Percentiles rank a stretch among this genome's conserved stretches.
phyloP scores from a whole-genome alignment of 2,329 filamentous ascomycete species.

The Didymella segeticola region DNA sequence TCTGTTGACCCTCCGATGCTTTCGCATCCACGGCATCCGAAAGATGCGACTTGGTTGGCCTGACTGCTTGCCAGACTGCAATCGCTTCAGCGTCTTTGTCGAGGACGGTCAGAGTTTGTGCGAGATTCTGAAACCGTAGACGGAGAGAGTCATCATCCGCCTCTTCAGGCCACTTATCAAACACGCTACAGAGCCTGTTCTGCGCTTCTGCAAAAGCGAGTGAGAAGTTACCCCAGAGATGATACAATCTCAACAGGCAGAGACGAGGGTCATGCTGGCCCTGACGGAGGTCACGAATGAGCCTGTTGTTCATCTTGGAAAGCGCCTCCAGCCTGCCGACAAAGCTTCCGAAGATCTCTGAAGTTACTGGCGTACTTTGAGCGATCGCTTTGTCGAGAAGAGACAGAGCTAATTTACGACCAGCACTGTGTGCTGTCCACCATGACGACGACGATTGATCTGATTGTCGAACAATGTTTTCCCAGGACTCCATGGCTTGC shows the following conservation, averaged over 20 bases:
- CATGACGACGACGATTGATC: background rate
- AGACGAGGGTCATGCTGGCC: background rate
- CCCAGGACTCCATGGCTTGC: constrained; percentile 1
- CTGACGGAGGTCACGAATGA: background rate
- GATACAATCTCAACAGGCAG: background rate
- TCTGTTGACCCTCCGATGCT: background rate
- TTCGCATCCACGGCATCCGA: background rate
- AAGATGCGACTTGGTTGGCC: background rate
- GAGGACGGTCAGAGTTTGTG: constrained; percentile 13
- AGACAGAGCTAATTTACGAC: background rate
- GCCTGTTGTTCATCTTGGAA: background rate
- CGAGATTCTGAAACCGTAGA: constrained; percentile 10
- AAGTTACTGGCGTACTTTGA: background rate
- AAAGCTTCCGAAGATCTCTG: background rate
- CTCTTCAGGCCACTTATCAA: background rate
- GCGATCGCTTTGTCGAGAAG: background rate
- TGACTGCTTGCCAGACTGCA: constrained; percentile 17
- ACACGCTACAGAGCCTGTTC: background rate
- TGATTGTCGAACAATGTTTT: background rate
- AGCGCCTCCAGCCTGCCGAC: background rate
- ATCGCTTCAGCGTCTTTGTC: constrained; percentile 14
- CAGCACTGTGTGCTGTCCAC: background rate
- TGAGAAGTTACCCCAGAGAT: background rate
- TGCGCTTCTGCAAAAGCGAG: background rate
- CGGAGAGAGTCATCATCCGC: constrained; percentile 2